A percentile compares a stretch with the other conserved stretches of the same genome.
Evolutionary conservation across 2,329 filamentous ascomycete genomes (phyloP).

Genomic region (Penicillium brevicompactum): DNA sequence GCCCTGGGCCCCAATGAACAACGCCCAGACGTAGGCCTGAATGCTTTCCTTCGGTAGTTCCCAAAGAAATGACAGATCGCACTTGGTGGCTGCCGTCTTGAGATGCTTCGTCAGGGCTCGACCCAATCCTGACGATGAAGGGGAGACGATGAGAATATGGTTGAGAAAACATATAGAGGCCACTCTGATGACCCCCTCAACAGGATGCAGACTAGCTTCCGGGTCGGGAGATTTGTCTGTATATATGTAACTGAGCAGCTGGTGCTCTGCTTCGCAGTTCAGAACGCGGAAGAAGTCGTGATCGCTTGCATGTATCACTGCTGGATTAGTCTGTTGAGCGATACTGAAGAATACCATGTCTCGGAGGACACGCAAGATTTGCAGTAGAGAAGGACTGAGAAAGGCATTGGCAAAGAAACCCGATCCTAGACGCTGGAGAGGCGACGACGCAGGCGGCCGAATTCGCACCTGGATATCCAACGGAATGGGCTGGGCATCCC

Average conservation of each 20-base stretch:
- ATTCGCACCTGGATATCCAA: conserved; percentile 29
- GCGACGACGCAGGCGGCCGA: conserved; percentile 27
- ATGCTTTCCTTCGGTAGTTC: conserved; percentile 21
- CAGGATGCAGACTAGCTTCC: conserved; percentile 21
- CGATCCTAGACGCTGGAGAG: conserved; percentile 27
- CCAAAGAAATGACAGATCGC: conserved; percentile 16
- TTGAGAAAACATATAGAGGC: conserved; percentile 36
- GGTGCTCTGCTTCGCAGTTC: conserved; percentile 40
- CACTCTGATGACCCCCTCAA: conserved; percentile 35
- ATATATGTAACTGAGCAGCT: conserved; percentile 42
- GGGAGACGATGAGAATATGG: conserved; percentile 35
- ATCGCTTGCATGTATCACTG: conserved; percentile 26
- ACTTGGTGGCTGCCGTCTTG: conserved; percentile 23
- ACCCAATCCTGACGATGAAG: conserved; percentile 36
- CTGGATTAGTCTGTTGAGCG: conserved; percentile 24
- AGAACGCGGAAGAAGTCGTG: conserved; percentile 37
- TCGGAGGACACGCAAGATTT: conserved; percentile 28
- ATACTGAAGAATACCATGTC: conserved; percentile 38
- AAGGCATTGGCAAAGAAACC: conserved; percentile 30
- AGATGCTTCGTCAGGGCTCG: conserved; percentile 37
- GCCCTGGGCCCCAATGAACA: conserved; percentile 37
- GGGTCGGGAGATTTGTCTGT: conserved; percentile 2
- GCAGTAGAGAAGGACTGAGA: conserved; percentile 32
- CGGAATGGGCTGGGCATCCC: conserved; percentile 35
- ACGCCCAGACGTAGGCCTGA: conserved; percentile 34